Evolutionary conservation across 2,329 filamentous ascomycete species (phyloP).

Genomic region (Ambrosiella beaveri): DNA sequence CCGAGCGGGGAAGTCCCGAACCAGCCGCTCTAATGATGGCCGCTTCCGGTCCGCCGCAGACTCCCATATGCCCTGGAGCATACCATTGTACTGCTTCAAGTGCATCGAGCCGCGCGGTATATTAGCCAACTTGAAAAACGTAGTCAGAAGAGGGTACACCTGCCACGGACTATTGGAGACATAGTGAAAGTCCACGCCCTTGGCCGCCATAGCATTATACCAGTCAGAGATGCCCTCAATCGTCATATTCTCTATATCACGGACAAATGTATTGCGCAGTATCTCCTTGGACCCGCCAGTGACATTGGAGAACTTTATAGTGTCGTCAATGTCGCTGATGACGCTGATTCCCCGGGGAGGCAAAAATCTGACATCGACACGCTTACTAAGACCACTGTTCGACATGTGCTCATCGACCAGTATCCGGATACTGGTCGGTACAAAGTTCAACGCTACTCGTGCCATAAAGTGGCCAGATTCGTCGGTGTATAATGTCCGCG

Average conservation of each 20-base stretch:
- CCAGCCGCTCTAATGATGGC: constrained; percentile 65
- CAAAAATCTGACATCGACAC: constrained; percentile 56
- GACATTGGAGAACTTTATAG: constrained; percentile 90
- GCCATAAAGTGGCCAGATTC: constrained; percentile 76
- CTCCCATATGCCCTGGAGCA: constrained; percentile 96
- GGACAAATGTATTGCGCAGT: constrained; percentile 88
- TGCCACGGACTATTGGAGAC: constrained; percentile 99
- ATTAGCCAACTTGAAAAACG: constrained; percentile 64
- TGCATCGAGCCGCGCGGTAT: constrained; percentile 83
- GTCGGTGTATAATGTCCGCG: constrained; percentile 69
- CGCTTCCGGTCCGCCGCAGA: constrained; percentile 92
- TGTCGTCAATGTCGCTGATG: constrained; percentile 97
- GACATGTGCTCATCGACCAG: constrained; percentile 75
- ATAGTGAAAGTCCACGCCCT: constrained; percentile 84
- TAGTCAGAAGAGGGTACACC: constrained; percentile 73
- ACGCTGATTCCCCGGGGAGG: constrained; percentile 69
- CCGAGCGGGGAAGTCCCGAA: constrained; percentile 75
- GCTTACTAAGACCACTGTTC: constrained; percentile 30
- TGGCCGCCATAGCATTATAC: constrained; percentile 60
- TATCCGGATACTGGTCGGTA: constrained; percentile 78
- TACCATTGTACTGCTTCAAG: constrained; percentile 87
- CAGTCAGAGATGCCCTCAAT: constrained; percentile 80
- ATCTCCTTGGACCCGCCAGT: constrained; percentile 76
- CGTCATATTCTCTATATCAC: constrained; percentile 63
- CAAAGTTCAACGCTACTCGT: constrained; percentile 67